Conservation (phyloP, 139 green algal species). For the Tetraselmis chui region DNA sequence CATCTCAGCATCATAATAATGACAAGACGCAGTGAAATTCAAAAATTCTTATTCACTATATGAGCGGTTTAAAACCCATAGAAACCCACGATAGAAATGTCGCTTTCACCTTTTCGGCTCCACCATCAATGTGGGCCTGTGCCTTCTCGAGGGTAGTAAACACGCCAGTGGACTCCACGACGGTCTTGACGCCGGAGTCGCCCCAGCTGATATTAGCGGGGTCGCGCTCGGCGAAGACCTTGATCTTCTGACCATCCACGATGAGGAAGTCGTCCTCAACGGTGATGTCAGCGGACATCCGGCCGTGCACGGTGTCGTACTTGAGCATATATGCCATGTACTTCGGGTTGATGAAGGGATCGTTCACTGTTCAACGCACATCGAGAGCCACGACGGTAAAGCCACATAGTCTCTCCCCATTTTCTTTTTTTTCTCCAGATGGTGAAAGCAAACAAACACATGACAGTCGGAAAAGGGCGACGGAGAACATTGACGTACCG, state of each 20-base stretch:
- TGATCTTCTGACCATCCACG: slow-evolving; percentile 63
- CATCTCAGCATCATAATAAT: no score
- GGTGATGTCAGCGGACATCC: slow-evolving; percentile 43
- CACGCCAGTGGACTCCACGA: slow-evolving; percentile 90
- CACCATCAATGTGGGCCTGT: slow-evolving; percentile 67
- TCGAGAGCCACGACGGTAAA: no score
- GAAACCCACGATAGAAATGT: no score
- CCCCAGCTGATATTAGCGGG: slow-evolving; percentile 81
- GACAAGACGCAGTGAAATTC: no score
- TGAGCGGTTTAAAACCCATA: no score
- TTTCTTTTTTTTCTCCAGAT: no score
- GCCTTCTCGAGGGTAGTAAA: slow-evolving; percentile 85
- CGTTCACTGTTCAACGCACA: slow-evolving; percentile 88
- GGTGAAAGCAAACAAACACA: no score
- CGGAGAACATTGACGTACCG: no score
- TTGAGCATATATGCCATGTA: slow-evolving; percentile 79
- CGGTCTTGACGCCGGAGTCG: slow-evolving; percentile 61
- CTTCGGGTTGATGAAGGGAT: slow-evolving; percentile 74
- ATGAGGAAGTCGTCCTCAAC: slow-evolving; percentile 34
- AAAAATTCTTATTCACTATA: no score
- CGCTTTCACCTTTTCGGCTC: slow-evolving; percentile 91
- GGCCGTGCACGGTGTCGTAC: slow-evolving; percentile 84
- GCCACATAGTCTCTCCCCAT: no score
- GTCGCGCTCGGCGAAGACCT: slow-evolving; percentile 66
- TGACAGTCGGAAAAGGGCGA: no score